Base-by-base conservation (phyloP, 345 rosid species). In the Lepidium africanum region DNA sequence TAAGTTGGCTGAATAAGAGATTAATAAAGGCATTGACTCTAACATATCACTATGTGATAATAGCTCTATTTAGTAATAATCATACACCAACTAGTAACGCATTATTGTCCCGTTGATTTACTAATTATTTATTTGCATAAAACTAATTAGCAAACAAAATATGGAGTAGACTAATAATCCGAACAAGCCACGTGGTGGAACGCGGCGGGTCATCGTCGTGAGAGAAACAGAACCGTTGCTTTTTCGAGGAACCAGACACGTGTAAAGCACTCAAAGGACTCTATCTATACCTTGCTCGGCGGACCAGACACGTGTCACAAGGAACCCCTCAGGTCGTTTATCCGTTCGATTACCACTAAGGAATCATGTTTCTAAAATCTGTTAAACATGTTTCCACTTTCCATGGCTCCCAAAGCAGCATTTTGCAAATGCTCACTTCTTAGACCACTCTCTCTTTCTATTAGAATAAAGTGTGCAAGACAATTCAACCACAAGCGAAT, bases 181-280 rank as follows among this genome's bases (percentile, higher is more conserved):
- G 42, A 54, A 11, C 3, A 40, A 7, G 32, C 23, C 60, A 65
- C 67, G 77, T 58, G 40, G 33, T 1, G 39, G 40, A 10, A 57
- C 33, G 71, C 71, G 76, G 76, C 76, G 59, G 58, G 21, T 19
- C 49, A 49, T 65, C 67, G 67, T 41, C 60, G 77, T 21, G 23
- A 48, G 50, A 57, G 25, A 30, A 32, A 47, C 5, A 47, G 51
- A 57, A 51, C 52, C 45, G 52, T 72, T 54, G 54, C 60, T 73
- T 49, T 65, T 49, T 57, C 47, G 48, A 39, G 50, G 42, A 45
- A 42, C 50, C 68, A 39, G 5, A 65, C 70, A 65, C 61, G 70
- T 66, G 51, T 53, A 1, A 12, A 3, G 40, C 49, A 40, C 1
- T 25, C 13, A 41, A 40, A 23, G 27, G 59, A 50, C 12, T 38